phyloP scores from a whole-genome alignment of 1,139 yeast species.

The Suhomyces maxii region DNA sequence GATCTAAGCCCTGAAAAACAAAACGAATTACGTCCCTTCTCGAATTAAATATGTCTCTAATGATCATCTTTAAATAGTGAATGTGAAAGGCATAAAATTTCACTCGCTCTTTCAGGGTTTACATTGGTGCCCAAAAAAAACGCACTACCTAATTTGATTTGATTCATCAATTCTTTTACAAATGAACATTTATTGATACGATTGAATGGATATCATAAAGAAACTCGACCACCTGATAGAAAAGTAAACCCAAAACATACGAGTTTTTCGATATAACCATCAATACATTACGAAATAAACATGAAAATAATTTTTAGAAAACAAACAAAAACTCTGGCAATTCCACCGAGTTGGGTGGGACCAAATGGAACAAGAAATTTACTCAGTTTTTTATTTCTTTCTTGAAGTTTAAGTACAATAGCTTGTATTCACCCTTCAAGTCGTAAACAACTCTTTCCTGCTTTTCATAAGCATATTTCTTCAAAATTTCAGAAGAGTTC shows the following conservation, averaged over 20 bases:
- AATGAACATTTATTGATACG: background rate
- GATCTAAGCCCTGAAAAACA: no score
- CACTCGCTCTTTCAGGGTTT: no score
- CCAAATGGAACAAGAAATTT: no score
- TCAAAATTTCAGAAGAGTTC: conserved; percentile 31
- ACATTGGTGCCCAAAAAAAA: no score
- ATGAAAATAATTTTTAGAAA: background rate
- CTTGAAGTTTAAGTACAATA: conserved; percentile 50
- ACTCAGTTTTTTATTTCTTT: no score
- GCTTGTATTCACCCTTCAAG: conserved; percentile 48
- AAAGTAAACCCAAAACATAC: conserved; percentile 4
- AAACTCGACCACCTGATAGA: conserved; percentile 16
- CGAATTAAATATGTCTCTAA: no score
- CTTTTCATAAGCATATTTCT: conserved; percentile 55
- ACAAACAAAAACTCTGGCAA: background rate
- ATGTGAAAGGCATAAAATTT: no score
- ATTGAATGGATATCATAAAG: background rate
- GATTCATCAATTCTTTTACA: no score
- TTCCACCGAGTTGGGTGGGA: background rate
- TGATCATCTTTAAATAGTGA: no score
- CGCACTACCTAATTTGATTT: no score
- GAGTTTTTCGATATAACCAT: background rate
- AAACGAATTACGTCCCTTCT: no score
- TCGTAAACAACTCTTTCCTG: conserved; percentile 74
- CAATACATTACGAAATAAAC: background rate